Base-by-base conservation (phyloP, 2,329 filamentous ascomycete species). In the Ophiostoma angusticollis region DNA sequence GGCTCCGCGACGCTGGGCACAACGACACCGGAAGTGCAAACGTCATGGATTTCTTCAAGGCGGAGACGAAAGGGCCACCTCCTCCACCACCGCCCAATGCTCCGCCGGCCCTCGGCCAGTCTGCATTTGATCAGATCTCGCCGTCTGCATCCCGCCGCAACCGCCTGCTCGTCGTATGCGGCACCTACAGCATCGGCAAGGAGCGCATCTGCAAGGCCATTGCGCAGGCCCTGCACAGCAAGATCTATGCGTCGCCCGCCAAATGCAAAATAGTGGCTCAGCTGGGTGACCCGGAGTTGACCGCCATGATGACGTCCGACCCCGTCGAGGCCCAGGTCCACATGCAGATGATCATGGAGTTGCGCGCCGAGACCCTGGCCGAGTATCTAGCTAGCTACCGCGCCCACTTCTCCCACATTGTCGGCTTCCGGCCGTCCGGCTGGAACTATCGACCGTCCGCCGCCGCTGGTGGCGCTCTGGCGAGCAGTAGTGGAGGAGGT, bases 121-220 rank as follows among this genome's bases (percentile, higher is more conserved):
- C 42, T 16, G 13, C 46, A n/a, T n/a, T n/a, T n/a, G n/a, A n/a
- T n/a, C n/a, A n/a, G n/a, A n/a, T n/a, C n/a, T n/a, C 9, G 16
- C 14, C 9, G 5, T 7, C n/a, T 32, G 13, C 29, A 18, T 8
- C 41, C 30, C 42, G 45, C 22, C 66, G 67, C 32, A 78, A 83
- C 33, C 78, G 85, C 5, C 69, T 98, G 3, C 71, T 98, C 0
- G 84, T 98, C 5, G 75, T 98, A 6, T 93, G 94, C 44, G 91
- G 91, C 31, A 98, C 91, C 0, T 98, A 98, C 61, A 93, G 83
- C 50, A 98, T 98, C 52, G 91, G 91, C 53, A 98, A 98, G 61
- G 91, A 98, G 58, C 80, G 87, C 29, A 87, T 98, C 48, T 96
- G 89, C 55, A 68, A 94, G 23, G 87, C 85, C 31, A 93, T 98